Conservation (phyloP, 495 filamentous ascomycete genomes). For the Cercophora samala region DNA sequence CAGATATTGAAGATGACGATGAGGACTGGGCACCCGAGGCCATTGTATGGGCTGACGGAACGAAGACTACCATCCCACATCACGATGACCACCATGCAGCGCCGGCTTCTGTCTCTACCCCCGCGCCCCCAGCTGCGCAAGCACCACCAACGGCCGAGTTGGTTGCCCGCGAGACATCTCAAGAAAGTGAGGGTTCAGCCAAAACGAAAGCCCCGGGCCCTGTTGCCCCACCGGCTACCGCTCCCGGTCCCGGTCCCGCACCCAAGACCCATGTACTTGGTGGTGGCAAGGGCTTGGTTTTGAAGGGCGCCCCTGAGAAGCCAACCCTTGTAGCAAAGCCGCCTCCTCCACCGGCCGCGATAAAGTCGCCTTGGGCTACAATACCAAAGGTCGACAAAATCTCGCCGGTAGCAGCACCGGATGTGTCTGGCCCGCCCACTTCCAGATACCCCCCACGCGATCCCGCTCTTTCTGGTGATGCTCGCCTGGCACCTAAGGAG, state of each 20-base stretch:
- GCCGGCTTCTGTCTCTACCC: conserved; percentile 20
- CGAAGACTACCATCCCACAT: conserved; percentile 78
- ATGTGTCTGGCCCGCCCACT: conserved; percentile 23
- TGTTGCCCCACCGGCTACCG: conserved; percentile 2
- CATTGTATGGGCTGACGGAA: conserved; percentile 96
- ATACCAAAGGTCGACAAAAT: conserved; percentile 80
- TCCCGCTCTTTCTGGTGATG: conserved; percentile 27
- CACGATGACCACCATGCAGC: conserved; percentile 44
- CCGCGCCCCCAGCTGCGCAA: conserved; percentile 21
- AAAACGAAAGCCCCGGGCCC: conserved; percentile 43
- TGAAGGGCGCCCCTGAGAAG: conserved; percentile 69
- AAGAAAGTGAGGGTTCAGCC: conserved; percentile 26
- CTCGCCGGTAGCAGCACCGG: conserved; percentile 61
- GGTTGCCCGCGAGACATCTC: conserved; percentile 16
- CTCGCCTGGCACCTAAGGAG: conserved; percentile 61
- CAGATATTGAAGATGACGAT: conserved; percentile 97
- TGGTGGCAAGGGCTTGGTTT: conserved; percentile 53
- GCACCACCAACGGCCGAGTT: conserved; percentile 1
- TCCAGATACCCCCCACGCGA: conserved; percentile 36
- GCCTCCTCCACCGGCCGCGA: conserved; percentile 63
- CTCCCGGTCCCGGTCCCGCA: conserved; percentile 29
- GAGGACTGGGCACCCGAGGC: conserved; percentile 97
- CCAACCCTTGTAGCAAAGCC: conserved; percentile 76
- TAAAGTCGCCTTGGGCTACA: conserved; percentile 87
- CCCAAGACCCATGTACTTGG: conserved; percentile 44